Evolutionary conservation across 2,329 filamentous ascomycete species (phyloP), one percentile per base, ranked within the genome.

Genomic region (Fusarium hostae): DNA sequence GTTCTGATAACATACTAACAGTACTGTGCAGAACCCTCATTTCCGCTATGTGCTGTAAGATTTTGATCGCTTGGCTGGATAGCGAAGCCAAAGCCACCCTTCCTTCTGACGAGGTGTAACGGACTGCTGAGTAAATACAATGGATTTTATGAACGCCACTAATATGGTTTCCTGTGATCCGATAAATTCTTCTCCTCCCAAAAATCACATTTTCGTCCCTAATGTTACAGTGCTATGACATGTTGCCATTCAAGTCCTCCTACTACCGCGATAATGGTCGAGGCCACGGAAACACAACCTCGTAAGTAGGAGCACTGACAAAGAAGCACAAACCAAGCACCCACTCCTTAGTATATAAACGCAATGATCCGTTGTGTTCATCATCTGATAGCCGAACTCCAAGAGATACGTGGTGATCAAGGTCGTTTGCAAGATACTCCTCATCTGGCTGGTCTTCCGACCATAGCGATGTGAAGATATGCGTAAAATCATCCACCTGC

Each of bases 261-360:
- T 26, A 10, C 16, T 20, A 10, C 5, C 32, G 8, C 0, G 10
- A 24, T 13, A 67, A n/a, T 2, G 28, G 12, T 1, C 12, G 12
- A 2, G 76, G 76, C 75, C 76, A 78, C 3, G 76, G 76, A 43
- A 78, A 76, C 1, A 76, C 18, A 6, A 76, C 73, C 5, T 71
- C 28, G 15, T 50, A 68, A 6, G 30, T 57, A 2, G 58, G 13
- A 41, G 32, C 63, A 6, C 63, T 56, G 1, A 58, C 39, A 35
- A 76, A 78, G 62, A 75, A 78, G 39, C 74, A 78, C 3, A 78
- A 26, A 1, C 76, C 76, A 18, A 71, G 63, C 44, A 76, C 37
- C 76, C 76, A 77, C 6, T 54, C 39, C 9, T 61, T 70, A 0
- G 70, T 57, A 15, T 71, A 66, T 7, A 78, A n/a, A 2, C 34